A percentile compares a stretch with the other conserved stretches of the same genome.
Conservation (phyloP, 2,329 filamentous ascomycete species). For the Calonectria montana region DNA sequence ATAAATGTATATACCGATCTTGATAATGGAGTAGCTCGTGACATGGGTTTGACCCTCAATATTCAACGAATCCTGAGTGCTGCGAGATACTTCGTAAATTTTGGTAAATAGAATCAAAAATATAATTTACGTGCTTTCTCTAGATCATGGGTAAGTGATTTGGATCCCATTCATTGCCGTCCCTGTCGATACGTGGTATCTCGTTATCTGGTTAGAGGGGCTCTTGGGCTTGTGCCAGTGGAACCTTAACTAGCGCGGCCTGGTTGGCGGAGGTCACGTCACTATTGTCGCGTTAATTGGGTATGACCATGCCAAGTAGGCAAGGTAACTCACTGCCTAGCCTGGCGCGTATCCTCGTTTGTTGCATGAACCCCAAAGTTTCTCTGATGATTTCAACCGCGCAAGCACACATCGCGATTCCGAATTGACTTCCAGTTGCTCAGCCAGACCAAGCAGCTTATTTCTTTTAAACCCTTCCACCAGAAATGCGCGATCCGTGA, state of each 20-base stretch:
- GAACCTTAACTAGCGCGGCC: neutral
- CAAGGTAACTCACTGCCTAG: neutral
- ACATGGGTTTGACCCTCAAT: too few relatives aligned
- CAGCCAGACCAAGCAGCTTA: slow-evolving; percentile 18
- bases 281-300: neutral
- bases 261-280: neutral
- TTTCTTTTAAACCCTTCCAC: slow-evolving; percentile 5
- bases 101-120: too few relatives aligned
- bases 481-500: slow-evolving; percentile 38
- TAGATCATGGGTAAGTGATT: neutral
- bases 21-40: too few relatives aligned
- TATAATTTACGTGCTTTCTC: too few relatives aligned
- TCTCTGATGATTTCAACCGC: slow-evolving; percentile 25
- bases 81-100: too few relatives aligned
- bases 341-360: slow-evolving; percentile 21
- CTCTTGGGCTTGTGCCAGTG: neutral
- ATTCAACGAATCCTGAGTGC: too few relatives aligned
- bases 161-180: neutral
- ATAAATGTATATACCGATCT: too few relatives aligned
- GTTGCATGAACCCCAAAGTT: slow-evolving; percentile 28
- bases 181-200: neutral
- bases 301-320: neutral
- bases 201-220: neutral
- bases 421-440: slow-evolving; percentile 2
- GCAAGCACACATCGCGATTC: slow-evolving; percentile 8